Base-by-base conservation (phyloP, 164 flowering plant species). In the Echeveria elegans region DNA sequence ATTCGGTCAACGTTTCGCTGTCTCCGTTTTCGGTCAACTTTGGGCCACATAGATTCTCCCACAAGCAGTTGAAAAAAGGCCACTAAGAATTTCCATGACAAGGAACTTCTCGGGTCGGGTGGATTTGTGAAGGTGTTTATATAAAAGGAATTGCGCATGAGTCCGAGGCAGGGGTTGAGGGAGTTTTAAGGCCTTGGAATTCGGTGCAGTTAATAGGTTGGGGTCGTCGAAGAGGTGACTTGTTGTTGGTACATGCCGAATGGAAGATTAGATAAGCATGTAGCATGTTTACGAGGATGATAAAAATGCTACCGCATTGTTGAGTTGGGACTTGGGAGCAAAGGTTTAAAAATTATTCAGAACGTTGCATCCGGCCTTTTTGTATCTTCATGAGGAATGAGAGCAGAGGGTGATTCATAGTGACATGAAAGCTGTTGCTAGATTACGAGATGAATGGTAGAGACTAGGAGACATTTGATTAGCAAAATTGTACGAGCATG, bases 381-480 rank as follows among this genome's bases (percentile, higher is more conserved):
- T 77, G 24, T 83, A 83, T 34, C 75, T 81, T 8, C 87, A 83
- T 43, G 83, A 73, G 47, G n/a, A n/a, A n/a, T 82, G 85, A 83
- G 85, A 83, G 32, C 82, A 81, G 48, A 77, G 77, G 2, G 80
- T 83, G 59, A 41, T 83, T 0, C 86, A 83, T 26, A 68, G 82
- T 74, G 86, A 83, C 58, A 72, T 83, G 21, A 83, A 83, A 64
- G 76, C 84, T 83, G 23, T 63, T 83, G 16, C 45, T 83, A 26
- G 87, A 81, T 56, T 67, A 63, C 2, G 76, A 81, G 3, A 32
- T 81, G 37, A 79, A 77, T 56, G 82, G 75, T 29, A n/a, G n/a
- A 47, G 76, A 23, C 69, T 81, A 38, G 81, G 85, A 8, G 87
- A 83, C 64, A 81, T 81, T 47, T 84, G 84, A 15, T 74, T 83